A percentile compares a stretch with the other conserved stretches of the same genome.
phyloP scores from a whole-genome alignment of 768 basidiomycete species.

The Russula virescens region DNA sequence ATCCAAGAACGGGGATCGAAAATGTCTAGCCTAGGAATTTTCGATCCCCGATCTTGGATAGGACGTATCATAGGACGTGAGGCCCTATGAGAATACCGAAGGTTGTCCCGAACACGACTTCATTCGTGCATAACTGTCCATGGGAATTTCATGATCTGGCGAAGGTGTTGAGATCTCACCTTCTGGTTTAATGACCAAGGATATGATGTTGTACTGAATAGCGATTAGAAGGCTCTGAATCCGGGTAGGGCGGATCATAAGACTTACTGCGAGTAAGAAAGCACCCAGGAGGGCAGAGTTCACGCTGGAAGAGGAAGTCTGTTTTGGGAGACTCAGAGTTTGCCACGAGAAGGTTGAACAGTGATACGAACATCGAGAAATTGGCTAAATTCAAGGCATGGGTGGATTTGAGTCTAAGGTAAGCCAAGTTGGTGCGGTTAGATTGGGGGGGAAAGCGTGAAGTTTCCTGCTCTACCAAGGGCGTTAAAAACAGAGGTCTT shows the following conservation, averaged over 20 bases:
- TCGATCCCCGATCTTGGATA: too few relatives aligned
- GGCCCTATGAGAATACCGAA: slow-evolving; percentile 68
- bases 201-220: slow-evolving; percentile 79
- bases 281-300: slow-evolving; percentile 62
- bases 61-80: slow-evolving; percentile 53
- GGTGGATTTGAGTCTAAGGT: not conserved
- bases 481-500: too few relatives aligned
- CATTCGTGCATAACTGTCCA: slow-evolving; percentile 74
- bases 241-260: not conserved
- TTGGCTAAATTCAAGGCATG: slow-evolving; percentile 19
- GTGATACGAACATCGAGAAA: slow-evolving; percentile 22
- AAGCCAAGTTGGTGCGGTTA: too few relatives aligned
- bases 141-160: not conserved
- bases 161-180: slow-evolving; percentile 34
- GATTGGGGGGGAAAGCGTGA: too few relatives aligned
- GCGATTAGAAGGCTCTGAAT: slow-evolving; percentile 10
- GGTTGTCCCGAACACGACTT: slow-evolving; percentile 85
- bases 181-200: slow-evolving; percentile 78
- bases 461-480: too few relatives aligned
- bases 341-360: slow-evolving; percentile 25
- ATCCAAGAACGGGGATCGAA: slow-evolving; percentile 81
- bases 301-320: slow-evolving; percentile 50
- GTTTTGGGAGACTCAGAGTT: slow-evolving; percentile 22
- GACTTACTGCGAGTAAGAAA: slow-evolving; percentile 42
- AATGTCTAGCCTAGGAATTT: too few relatives aligned